Evolutionary conservation across 768 basidiomycete genomes (phyloP), one percentile per base, ranked within the genome.

Genomic region (Collybiopsis luxurians): DNA sequence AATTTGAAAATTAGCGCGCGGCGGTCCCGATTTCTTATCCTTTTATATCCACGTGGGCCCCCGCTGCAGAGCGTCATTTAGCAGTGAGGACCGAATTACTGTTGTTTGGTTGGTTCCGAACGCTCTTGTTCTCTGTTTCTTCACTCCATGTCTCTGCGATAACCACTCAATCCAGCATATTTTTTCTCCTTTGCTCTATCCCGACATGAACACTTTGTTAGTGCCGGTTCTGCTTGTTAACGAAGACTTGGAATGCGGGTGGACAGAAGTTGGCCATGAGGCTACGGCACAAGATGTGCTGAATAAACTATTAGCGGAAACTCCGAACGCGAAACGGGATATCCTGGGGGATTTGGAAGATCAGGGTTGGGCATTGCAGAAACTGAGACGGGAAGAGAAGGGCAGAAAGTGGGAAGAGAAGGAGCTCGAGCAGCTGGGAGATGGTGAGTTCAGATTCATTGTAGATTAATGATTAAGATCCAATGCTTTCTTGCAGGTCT

Each of bases 361-460:
- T 28, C 69, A 67, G 53, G 82, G 79, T 4, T 93, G 90, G 90
- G 86, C 82, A 21, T 67, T 93, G 58, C 90, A 90, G 68, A 73
- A 67, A 53, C 78, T 90, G 44, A 77, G 86, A 46, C 73, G 68
- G 39, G 84, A 91, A 65, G 75, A 71, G 21, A 70, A 69, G 46
- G 89, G 89, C 48, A 75, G 84, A 23, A 67, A 74, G 54, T 90
- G 91, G 89, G 85, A 86, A 61, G 86, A 90, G 60, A 76, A 80
- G 2, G 89, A 90, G 60, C 76, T 93, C 3, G 78, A 82, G 56
- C 71, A 72, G 31, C 76, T 92, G 7, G 83, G 80, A 31, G 81
- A 87, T 65, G 87, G 89, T 89, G 40, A 59, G 73, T 60, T 51
- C 13, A 5, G 15, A 13, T 30, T 46, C 23, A 45, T n/a, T 19